Base-by-base conservation (phyloP, 306 rosid genomes). In the Macrotyloma uniflorum region DNA sequence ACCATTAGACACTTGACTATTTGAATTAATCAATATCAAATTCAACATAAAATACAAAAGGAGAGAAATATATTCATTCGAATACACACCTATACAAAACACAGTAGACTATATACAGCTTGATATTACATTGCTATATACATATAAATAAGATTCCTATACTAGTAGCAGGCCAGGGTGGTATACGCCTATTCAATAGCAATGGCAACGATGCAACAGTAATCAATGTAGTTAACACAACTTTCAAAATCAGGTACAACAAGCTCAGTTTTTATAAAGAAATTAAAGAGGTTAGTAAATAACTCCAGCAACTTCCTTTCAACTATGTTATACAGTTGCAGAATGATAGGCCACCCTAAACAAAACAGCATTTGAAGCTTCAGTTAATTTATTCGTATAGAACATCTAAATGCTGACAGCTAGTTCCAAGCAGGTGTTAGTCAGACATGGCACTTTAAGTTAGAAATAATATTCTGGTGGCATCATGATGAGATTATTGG, bases 1-100 rank as follows among this genome's bases (percentile, higher is more conserved):
- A 75, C 57, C 80, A 83, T 67, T 47, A 20, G 28, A 72, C 79
- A 79, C 53, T 54, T 8, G 32, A 80, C 15, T 51, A 83, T 57
- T 69, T 45, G 78, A 80, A 80, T 82, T 38, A 45, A 75, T 63
- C 46, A 70, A 42, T 24, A 8, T 33, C 22, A 20, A 38, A 45
- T 45, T 70, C 26, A 32, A 71, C 51, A 50, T 49, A 51, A 64
- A 62, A 8, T 35, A 30, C 15, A 59, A 61, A 49, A 69, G 36
- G 59, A 35, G 8, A 8, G 18, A 15, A 19, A 32, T 51, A 13
- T n/a, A 36, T 10, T 28, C 67, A 65, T 38, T 75, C 32, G 20
- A 49, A 72, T 19, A 42, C 32, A 69, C 51, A 68, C 18, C 51
- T 6, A 38, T n/a, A 22, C 3, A 71, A 67, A 59, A 36, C 54